Base-by-base conservation (phyloP, 2,329 filamentous ascomycete genomes). In the Fusarium graminum region DNA sequence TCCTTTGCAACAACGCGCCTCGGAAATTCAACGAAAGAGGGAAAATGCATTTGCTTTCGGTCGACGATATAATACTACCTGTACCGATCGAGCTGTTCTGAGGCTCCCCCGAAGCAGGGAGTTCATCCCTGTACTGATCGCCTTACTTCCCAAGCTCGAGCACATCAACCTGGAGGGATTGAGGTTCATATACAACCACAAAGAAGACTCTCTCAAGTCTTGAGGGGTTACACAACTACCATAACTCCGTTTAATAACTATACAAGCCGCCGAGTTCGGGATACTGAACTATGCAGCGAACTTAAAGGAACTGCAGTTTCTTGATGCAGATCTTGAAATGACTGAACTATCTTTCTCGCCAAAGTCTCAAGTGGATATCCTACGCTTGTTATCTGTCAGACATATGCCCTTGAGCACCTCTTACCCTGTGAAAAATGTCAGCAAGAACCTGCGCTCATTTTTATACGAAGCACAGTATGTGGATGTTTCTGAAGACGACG, bases 141-240 rank as follows among this genome's bases (percentile, higher is more conserved):
- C 50, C 17, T 1, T 52, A 1, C 50, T 52, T 14, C 40, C 29
- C 3, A 52, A n/a, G 10, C 22, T 52, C 1, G 1, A 1, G 9
- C 13, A 52, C 16, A 25, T 28, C 7, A 36, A 12, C 28, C 17
- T 45, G 11, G 17, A 16, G 1, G 0, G 2, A 9, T 16, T 36
- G 14, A 16, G 32, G 32, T 16, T n/a, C 16, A n/a, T 11, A 7
- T 1, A 1, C 4, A 0, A 7, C 0, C 2, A 6, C 1, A 1
- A 7, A 4, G 10, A 36, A 1, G 9, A 17, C 4, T n/a, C 29
- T 7, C 4, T 46, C 3, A 19, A 28, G 1, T 40, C 22, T 6
- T 14, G 46, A 9, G 22, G 1, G 1, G 13, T 46, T 4, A 30
- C 22, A 8, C 13, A 29, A 10, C 7, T 46, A 8, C n/a, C 40